phyloP scores from a whole-genome alignment of 345 rosid species.

The Salix arbutifolia region DNA sequence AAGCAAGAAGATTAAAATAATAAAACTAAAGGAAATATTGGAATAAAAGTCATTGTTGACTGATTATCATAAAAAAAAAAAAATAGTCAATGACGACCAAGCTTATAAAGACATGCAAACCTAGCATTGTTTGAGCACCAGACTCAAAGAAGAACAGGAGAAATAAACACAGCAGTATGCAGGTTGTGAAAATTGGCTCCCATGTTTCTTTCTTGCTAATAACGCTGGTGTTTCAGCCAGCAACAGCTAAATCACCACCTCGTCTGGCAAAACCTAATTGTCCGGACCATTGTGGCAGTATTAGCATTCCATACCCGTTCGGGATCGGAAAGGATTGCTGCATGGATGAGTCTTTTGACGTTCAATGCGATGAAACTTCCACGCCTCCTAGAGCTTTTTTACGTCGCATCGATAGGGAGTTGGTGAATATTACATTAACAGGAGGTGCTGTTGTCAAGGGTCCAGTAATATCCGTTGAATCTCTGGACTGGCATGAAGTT shows the following conservation, averaged over 20 bases:
- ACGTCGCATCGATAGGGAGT: not conserved
- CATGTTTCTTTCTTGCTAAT: not conserved
- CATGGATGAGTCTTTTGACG: not conserved
- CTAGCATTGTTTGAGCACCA: not conserved
- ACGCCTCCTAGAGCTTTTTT: not conserved
- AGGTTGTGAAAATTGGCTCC: not conserved
- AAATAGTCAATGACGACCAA: too few species aligned
- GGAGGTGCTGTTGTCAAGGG: not conserved
- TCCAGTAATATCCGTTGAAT: not conserved
- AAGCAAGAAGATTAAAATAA: too few species aligned
- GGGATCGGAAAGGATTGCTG: not conserved
- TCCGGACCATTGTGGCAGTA: not conserved
- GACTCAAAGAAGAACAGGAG: not conserved
- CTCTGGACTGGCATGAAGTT: not conserved
- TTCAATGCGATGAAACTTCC: not conserved
- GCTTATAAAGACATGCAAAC: not conserved
- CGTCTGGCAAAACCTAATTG: not conserved
- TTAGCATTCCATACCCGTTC: not conserved
- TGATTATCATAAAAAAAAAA: too few species aligned
- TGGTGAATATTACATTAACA: not conserved
- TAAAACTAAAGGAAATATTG: too few species aligned
- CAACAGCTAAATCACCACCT: not conserved
- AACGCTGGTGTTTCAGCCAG: not conserved
- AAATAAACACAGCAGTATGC: not conserved
- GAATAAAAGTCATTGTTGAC: too few species aligned